Base-by-base conservation (phyloP, 352 stramenopile genomes). In the Pythium vanterpoolii region DNA sequence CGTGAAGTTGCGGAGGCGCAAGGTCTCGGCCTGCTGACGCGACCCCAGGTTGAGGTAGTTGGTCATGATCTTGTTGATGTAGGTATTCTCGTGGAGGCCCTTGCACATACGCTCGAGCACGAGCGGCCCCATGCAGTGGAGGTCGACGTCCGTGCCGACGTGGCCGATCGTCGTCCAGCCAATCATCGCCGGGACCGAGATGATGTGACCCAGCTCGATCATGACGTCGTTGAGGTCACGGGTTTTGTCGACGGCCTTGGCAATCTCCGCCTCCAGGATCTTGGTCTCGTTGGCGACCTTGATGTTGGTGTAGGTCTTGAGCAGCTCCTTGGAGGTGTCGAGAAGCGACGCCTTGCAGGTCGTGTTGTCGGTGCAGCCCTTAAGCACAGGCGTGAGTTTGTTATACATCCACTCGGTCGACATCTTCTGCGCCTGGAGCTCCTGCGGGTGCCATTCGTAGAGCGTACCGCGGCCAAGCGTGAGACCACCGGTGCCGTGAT, bases 1-100 rank as follows among this genome's bases (percentile, higher is more conserved):
- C 34, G 60, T 62, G 34, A 58, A 47, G 60, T 67, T 67, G 39
- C 66, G 66, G 30, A 70, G 63, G 45, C 64, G 65, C 28, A 86
- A 56, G 24, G 79, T 90, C 72, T 87, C 78, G 33, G 83, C 50
- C 45, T 77, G 65, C 63, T 79, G 72, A 14, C 73, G 69, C 60
- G 84, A 68, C 53, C 83, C 76, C 46, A 89, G 60, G 46, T 79
- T 76, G 19, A 89, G 69, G 66, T 75, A 89, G 60, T 74, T 85
- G 44, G 77, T 82, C 73, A 89, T 87, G 52, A 89, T 67, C 66
- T 85, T 84, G 74, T 89, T 89, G 58, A 89, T 51, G 58, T 87
- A 81, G 36, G 60, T 76, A 66, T 89, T 89, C 62, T 89, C 69
- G 56, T 87, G 75, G 23, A 83, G 65, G 26, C 79, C 79, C 60